These are phyloP conservation scores for Oryza punctata DNA, from an alignment of 176 grass and related monocot species.

Conservation along the genomic window DNA sequence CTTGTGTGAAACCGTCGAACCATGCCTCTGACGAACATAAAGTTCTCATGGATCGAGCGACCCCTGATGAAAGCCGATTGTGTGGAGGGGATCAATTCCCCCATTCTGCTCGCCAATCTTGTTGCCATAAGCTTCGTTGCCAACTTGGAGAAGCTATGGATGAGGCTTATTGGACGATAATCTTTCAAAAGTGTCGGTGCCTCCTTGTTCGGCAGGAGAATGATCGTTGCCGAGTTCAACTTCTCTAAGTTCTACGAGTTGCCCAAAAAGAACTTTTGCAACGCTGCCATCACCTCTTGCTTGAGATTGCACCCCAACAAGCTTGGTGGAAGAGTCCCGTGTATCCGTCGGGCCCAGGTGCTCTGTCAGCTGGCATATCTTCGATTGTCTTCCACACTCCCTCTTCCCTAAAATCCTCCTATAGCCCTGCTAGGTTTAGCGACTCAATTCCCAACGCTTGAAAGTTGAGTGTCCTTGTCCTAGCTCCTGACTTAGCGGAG, in stretches of 20 bases:
- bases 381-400: background rate
- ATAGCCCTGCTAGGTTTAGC: background rate
- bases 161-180: background rate
- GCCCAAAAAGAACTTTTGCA: background rate
- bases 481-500: no score
- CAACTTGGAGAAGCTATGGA: background rate
- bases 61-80: background rate
- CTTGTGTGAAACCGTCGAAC: background rate
- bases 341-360: background rate
- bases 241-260: background rate
- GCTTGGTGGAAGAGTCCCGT: background rate
- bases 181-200: background rate
- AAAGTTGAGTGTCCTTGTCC: no score
- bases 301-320: background rate
- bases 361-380: background rate
- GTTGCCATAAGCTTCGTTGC: background rate
- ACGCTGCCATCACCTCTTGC: background rate
- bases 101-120: fast-evolving
- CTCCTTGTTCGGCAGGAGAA: background rate
- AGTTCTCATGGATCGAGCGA: background rate
- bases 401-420: background rate
- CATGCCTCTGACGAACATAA: background rate
- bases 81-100: fast-evolving
- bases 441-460: background rate
- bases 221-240: background rate